Evolutionary conservation across 768 basidiomycete species (phyloP), one percentile per base, ranked within the genome.

Genomic region (Rhizopogon vesiculosus): DNA sequence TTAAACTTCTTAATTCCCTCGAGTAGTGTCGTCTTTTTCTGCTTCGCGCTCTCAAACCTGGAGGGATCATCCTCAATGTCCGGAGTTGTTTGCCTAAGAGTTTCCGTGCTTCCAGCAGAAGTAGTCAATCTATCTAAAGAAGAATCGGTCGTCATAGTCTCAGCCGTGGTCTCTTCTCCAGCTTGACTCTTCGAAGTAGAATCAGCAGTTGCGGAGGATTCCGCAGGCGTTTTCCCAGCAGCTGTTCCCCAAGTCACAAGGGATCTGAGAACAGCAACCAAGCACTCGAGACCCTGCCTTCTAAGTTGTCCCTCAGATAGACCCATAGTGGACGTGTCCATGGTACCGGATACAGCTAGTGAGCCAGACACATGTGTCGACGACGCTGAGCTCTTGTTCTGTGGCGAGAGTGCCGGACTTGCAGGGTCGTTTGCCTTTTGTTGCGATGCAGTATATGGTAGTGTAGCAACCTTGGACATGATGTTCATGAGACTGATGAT

Each of bases 1-100:
- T 98, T 98, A 73, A 99, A 99, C 72, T 93, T 93, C 71, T 89
- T 94, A 71, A 98, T 90, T 28, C 97, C 97, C 67, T 98, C 96
- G 40, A 94, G 73, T 29, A 98, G 70, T 0, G 89, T 95, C 35
- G 92, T 98, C 74, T 99, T 99, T 73, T 91, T 89, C 73, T 93
- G 91, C 69, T 97, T 98, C 10, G 94, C 97, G 57, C 82, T 94
- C 75, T 98, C 96, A 60, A 99, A 98, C 64, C 82, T 82, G 18
- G 79, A 86, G 1, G 96, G 96, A 68, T 98, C 96, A 64, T 98
- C 97, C n/a, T 74, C 71, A 40, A 86, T 66, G 55, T 93, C 92
- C 0, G 93, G 91, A 0, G 92, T 93, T 10, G 82, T 72, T 51
- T 85, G 83, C 53, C 88, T 79, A 18, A 83, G 72, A 3, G 72